These are phyloP conservation scores for Leccinum incarnatum DNA, from an alignment of 768 basidiomycete genomes.

Conservation along the genomic window DNA sequence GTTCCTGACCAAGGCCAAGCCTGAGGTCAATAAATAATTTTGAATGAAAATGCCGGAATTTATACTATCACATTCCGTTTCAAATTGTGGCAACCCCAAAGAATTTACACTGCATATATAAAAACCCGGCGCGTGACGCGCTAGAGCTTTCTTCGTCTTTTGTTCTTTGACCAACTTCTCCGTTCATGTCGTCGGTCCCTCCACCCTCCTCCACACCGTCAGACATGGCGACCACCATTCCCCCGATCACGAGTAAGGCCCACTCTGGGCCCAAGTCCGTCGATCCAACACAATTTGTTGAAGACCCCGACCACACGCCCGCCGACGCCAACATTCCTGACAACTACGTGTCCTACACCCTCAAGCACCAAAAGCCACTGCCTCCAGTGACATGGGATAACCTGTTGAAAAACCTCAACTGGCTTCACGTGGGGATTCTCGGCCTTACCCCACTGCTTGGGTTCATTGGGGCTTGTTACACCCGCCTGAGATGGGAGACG, in stretches of 20 bases:
- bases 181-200: conserved; percentile 26
- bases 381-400: conserved; percentile 68
- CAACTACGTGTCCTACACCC: conserved; percentile 78
- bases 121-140: conserved; percentile 14
- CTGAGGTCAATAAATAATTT: not conserved
- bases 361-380: conserved; percentile 63
- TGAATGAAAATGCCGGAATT: not conserved
- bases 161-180: conserved; percentile 23
- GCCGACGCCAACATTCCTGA: conserved; percentile 66
- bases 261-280: not conserved
- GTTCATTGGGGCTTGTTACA: conserved; percentile 66
- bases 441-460: conserved; percentile 72
- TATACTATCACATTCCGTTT: not conserved
- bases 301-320: conserved; percentile 34
- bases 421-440: conserved; percentile 72
- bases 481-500: conserved; percentile 70
- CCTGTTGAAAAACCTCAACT: conserved; percentile 63
- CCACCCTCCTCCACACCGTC: conserved; percentile 17
- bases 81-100: conserved; percentile 33
- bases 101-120: conserved; percentile 29
- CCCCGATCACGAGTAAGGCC: conserved; percentile 9
- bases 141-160: conserved; percentile 6
- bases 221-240: conserved; percentile 13
- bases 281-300: conserved; percentile 14
- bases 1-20: not conserved